Evolutionary conservation across 2,329 filamentous ascomycete species (phyloP), one percentile per base, ranked within the genome.

Genomic region (Xylaria arbuscula): DNA sequence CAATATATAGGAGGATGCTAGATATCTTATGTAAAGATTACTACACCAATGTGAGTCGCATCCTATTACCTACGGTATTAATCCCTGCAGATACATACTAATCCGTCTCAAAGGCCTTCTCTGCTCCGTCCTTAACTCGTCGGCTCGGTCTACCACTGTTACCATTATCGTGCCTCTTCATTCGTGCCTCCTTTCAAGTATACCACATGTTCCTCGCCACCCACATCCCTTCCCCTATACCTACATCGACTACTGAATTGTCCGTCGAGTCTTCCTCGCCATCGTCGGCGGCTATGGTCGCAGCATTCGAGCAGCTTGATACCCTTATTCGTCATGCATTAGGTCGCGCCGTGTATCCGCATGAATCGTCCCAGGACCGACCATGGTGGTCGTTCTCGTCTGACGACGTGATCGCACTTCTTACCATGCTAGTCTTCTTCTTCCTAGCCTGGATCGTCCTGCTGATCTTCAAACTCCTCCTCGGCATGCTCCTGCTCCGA

Each of bases 151-250:
- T 99, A 0, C 96, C 96, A 0, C 91, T 98, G 36, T 92, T 99
- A 55, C 96, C 96, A 0, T 85, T 99, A 0, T 95, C 94, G 1
- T 98, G 94, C 74, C 89, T 99, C 56, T 98, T 99, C 80, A 96
- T 99, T 79, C 90, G 97, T 51, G 93, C 97, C 55, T 94, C 93
- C 0, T 87, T 98, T 51, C 96, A 99, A 79, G 98, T 95, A 7
- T 99, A 98, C 80, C 92, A 98, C 81, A 98, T 98, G 95, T 97
- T 98, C 77, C 87, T 98, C 15, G 93, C 94, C 3, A 94, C 93
- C 0, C 91, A 97, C 75, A 86, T 98, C 40, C 92, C 93, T 0
- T 87, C 92, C 9, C 92, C 93, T 0, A 84, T 93, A 0, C 83
- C 88, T 32, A 84, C 90, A 32, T 89, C 90, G 3, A 87, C 91